These are phyloP conservation scores for Ceratobasidium sp. DNA, from an alignment of 1,284 basidiomycete genomes.

Conservation along the genomic window DNA sequence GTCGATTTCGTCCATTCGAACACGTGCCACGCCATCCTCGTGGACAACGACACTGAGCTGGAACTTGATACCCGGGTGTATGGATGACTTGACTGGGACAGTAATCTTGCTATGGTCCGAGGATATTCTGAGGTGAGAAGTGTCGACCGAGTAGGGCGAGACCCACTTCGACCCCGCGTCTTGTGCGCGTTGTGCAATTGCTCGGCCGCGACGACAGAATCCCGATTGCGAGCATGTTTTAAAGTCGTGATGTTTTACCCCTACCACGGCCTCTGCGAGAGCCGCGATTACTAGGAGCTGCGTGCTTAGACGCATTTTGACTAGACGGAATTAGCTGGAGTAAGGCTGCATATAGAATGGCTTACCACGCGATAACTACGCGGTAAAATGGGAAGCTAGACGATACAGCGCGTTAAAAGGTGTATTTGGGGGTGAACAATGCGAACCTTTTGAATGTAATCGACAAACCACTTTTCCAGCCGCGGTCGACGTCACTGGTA, in stretches of 20 bases:
- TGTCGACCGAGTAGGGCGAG: conserved; percentile 83
- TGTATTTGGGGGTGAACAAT: not conserved
- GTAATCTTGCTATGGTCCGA: conserved; percentile 65
- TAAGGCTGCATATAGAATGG: conserved; percentile 1
- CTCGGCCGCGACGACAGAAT: conserved; percentile 88
- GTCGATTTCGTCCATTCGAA: conserved; percentile 84
- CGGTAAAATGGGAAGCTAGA: not conserved
- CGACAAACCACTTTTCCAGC: not conserved
- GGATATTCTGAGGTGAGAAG: conserved; percentile 58
- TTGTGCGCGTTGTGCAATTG: conserved; percentile 72
- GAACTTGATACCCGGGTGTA: conserved; percentile 85
- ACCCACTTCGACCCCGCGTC: conserved; percentile 65
- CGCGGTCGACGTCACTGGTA: conserved; percentile 27
- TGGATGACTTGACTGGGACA: conserved; percentile 72
- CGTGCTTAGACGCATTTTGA: conserved; percentile 29
- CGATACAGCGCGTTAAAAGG: not conserved
- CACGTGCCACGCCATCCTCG: conserved; percentile 81
- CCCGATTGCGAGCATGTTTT: conserved; percentile 89
- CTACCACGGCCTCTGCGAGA: conserved; percentile 41
- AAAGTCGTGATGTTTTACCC: conserved; percentile 74
- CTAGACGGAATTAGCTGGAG: not conserved
- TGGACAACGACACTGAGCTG: conserved; percentile 80
- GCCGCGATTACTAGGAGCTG: conserved; percentile 36
- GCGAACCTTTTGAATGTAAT: not conserved
- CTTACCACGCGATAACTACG: not conserved